Base-by-base conservation (phyloP, 768 basidiomycete species). In the Asterophora parasitica region DNA sequence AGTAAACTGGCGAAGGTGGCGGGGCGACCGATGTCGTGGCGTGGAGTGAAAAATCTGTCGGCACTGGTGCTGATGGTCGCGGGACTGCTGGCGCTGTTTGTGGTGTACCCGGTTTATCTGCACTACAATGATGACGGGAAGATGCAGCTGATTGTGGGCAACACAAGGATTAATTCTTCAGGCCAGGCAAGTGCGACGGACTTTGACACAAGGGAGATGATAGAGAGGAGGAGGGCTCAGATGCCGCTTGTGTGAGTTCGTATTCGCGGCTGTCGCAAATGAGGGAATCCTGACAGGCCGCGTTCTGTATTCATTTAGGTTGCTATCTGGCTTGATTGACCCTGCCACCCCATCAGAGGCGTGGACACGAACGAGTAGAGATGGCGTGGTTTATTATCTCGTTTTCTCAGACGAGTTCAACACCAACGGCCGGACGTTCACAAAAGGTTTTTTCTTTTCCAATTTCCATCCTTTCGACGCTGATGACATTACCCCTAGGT, bases 371-470 rank as follows among this genome's bases (percentile, higher is more conserved):
- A 41, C 10, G 16, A 81, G 80, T 15, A 74, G 70, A 48, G 79
- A 84, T 56, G 78, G 78, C 6, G 43, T 72, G 44, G 49, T 62
- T 8, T 85, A 82, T 55, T 67, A 74, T 23, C 59, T 80, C 46
- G 67, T 80, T 19, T 85, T 82, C 59, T 77, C 76, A 5, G 83
- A 85, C 58, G 83, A 85, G 68, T 85, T 84, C 59, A 72, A 82
- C 39, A 58, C 57, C 15, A 76, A 78, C 0, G 81, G 79, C 0
- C 62, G 77, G 17, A 38, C 50, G 1, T 58, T 56, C 17, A 43
- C 39, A 8, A 23, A 35, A 38, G 50, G 53, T 51, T 16, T 27
- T n/a, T 30, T 11, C 15, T 23, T 11, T 32, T 47, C 26, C 3
- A 46, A 10, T 32, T 33, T 11, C 8, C 11, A 27, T 49, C 23